These are phyloP conservation scores for Talaromyces sp. DNA, from an alignment of 2,329 filamentous ascomycete genomes.

Conservation along the genomic window DNA sequence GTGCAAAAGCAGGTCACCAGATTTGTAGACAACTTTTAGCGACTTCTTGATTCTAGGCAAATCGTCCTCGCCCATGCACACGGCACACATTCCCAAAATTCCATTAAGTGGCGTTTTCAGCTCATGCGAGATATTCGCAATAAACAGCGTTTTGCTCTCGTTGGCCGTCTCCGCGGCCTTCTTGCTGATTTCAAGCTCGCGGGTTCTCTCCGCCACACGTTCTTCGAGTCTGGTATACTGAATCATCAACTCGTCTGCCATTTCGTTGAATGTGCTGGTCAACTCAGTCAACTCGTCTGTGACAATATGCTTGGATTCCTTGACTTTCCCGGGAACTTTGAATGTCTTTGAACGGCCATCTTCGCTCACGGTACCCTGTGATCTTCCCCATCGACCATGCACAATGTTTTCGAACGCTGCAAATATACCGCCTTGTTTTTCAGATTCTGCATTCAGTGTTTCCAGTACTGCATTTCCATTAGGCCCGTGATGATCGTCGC, in stretches of 20 bases:
- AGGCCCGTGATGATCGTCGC: neutral
- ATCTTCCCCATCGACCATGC: neutral
- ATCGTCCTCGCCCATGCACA: slow-evolving; percentile 89
- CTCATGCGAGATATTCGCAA: slow-evolving; percentile 82
- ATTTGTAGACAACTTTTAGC: slow-evolving; percentile 83
- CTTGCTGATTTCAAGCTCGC: slow-evolving; percentile 81
- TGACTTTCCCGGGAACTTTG: slow-evolving; percentile 79
- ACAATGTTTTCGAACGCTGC: neutral
- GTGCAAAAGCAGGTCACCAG: slow-evolving; percentile 75
- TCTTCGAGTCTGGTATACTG: slow-evolving; percentile 82
- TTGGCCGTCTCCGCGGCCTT: slow-evolving; percentile 92
- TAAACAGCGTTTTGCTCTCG: slow-evolving; percentile 91
- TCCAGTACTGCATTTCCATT: neutral
- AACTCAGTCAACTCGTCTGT: slow-evolving; percentile 82
- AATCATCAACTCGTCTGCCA: slow-evolving; percentile 83
- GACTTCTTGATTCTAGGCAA: slow-evolving; percentile 72
- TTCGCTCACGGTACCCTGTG: slow-evolving; percentile 6
- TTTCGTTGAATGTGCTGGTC: slow-evolving; percentile 82
- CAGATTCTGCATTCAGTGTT: neutral
- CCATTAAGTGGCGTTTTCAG: slow-evolving; percentile 89
- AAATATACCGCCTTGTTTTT: neutral
- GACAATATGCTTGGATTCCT: slow-evolving; percentile 66
- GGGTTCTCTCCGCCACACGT: slow-evolving; percentile 74
- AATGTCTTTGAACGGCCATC: slow-evolving; percentile 43
- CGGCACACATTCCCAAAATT: slow-evolving; percentile 85